Conservation (phyloP, 192 early-diverging fungal species). For the Phlyctochytrium bullatum region DNA sequence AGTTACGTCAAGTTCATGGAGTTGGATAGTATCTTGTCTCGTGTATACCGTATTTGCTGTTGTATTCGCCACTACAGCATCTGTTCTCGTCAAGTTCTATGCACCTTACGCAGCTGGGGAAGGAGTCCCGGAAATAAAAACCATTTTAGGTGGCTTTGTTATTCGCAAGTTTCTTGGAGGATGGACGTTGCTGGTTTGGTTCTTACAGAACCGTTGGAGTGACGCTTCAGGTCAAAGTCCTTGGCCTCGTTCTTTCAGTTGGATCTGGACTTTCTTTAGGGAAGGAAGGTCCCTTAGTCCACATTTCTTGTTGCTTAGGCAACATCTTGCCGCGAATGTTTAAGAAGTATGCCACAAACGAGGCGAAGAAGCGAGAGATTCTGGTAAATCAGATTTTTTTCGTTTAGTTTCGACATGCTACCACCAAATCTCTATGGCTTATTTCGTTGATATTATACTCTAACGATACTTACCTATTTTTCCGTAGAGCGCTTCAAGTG, state of each 20-base stretch:
- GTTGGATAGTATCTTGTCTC: constrained; percentile 29
- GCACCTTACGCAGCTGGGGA: constrained; percentile 68
- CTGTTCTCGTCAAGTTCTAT: constrained; percentile 41
- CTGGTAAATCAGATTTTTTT: constrained; percentile 27
- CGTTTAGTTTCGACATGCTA: no score
- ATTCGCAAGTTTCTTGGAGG: constrained; percentile 89
- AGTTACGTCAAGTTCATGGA: constrained; percentile 2
- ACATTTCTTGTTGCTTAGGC: constrained; percentile 91
- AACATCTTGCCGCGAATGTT: constrained; percentile 82
- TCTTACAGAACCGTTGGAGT: background rate
- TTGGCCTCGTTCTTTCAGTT: constrained; percentile 64
- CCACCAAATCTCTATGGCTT: no score
- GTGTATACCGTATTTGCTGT: constrained; percentile 35
- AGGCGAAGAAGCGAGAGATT: constrained; percentile 57
- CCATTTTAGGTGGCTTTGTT: constrained; percentile 95
- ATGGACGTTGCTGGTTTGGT: constrained; percentile 75
- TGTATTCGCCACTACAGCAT: constrained; percentile 31
- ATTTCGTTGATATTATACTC: no score
- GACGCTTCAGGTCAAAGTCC: constrained; percentile 69
- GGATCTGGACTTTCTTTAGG: constrained; percentile 51
- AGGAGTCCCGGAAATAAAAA: constrained; percentile 90
- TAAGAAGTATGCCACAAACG: constrained; percentile 74
- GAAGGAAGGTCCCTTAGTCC: constrained; percentile 87
- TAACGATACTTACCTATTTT: constrained; percentile 2
- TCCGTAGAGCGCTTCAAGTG: constrained; percentile 63